phyloP scores from a whole-genome alignment of 2,329 filamentous ascomycete species.

The Penicillium italicum region DNA sequence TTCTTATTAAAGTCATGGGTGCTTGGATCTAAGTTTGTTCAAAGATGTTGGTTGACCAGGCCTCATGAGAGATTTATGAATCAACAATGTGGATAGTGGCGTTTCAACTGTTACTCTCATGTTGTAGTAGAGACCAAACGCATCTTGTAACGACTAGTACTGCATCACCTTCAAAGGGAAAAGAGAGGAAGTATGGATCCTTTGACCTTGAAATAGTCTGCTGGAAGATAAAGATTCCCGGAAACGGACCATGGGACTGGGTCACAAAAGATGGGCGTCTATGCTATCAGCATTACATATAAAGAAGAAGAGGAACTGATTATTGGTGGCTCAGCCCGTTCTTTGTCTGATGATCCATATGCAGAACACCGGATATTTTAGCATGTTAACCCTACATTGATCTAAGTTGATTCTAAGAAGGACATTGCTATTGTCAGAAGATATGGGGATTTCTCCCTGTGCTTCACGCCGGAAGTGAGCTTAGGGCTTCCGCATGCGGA shows the following conservation, averaged over 20 bases:
- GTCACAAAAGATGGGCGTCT: conserved; percentile 24
- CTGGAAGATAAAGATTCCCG: conserved; percentile 21
- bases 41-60: conserved; percentile 2
- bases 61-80: conserved; percentile 10
- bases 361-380: conserved; percentile 9
- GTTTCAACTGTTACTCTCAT: conserved; percentile 24
- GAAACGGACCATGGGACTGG: conserved; percentile 32
- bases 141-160: conserved; percentile 27
- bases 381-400: conserved; percentile 2
- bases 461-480: conserved; percentile 13
- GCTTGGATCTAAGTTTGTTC: conserved; percentile 3
- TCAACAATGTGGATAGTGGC: conserved; percentile 14
- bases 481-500: conserved; percentile 28
- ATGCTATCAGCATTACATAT: conserved; percentile 36
- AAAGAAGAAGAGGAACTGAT: conserved; percentile 8
- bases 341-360: conserved; percentile 22
- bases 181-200: conserved; percentile 19
- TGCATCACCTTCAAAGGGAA: conserved; percentile 6
- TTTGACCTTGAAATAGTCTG: conserved; percentile 31
- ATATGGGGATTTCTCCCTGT: conserved; percentile 4
- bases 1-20: conserved; percentile 17
- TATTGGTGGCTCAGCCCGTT: conserved; percentile 13
- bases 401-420: background rate
- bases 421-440: conserved; percentile 9
- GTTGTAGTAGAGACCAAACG: conserved; percentile 18